Base-by-base conservation (phyloP, 345 rosid species). In the Hevea brasiliensis region DNA sequence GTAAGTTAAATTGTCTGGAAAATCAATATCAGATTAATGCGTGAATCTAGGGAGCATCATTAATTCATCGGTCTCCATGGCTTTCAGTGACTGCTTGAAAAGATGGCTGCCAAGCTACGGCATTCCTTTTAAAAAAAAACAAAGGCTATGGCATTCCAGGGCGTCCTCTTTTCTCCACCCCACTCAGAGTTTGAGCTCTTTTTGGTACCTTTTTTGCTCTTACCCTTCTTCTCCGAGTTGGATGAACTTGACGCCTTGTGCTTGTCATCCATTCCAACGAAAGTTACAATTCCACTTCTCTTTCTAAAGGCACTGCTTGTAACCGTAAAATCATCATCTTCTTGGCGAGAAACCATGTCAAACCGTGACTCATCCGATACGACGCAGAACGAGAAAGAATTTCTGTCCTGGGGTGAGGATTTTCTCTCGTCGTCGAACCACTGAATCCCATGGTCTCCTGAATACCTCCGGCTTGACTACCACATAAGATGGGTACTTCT, bases 381-480 rank as follows among this genome's bases (percentile, higher is more conserved):
- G 21, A 9, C 57, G 12, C 1, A 88, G 88, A 65, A 84, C 83
- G 18, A 79, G 64, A 1, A 72, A 77, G 79, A 74, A 72, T 61
- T 80, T 79, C 75, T 78, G 66, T 20, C 88, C 89, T 0, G 79
- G 87, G 20, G 32, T n/a, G 18, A 85, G 85, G 70, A 82, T 81
- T 69, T 82, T 77, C 37, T 82, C 78, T 32, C 7, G n/a, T n/a
- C 80, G 82, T 67, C 78, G 50, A 20, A 84, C 77, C 48, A 87
- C 67, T 0, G 86, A 77, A 29, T 85, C 78, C 87, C 92, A 83
- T 1, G 88, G 87, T 51, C 65, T 71, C 65, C 73, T 35, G 73
- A 88, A 88, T 47, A 86, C 82, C 42, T 84, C 87, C 0, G 87
- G 92, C 77, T 82, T 78, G 17, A 85, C 82, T 35, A 84, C 55